Evolutionary conservation across 176 grass and related monocot species (phyloP).

Genomic region (Cymbopogon citratus): DNA sequence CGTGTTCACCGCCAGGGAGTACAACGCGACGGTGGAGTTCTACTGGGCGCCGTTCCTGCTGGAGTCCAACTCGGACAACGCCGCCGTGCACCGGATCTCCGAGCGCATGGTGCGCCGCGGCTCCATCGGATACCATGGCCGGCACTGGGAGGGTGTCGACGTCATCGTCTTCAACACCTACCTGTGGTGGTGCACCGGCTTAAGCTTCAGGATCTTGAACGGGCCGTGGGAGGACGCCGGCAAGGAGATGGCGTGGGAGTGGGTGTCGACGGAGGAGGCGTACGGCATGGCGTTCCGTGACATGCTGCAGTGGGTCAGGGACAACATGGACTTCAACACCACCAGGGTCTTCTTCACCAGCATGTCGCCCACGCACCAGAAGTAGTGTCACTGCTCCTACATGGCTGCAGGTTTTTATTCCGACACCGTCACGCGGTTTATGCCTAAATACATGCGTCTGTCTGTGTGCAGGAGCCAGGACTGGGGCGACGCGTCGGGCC

Average conservation of each 20-base stretch:
- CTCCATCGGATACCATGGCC: slow-evolving; percentile 63
- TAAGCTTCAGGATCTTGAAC: slow-evolving; percentile 61
- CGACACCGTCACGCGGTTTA: too few species aligned
- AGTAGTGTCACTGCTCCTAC: slow-evolving; percentile 11
- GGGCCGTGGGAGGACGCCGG: slow-evolving; percentile 40
- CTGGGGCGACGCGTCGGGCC: slow-evolving; percentile 48
- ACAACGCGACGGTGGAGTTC: slow-evolving; percentile 80
- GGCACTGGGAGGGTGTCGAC: slow-evolving; percentile 54
- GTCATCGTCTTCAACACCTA: slow-evolving; percentile 82
- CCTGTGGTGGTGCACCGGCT: slow-evolving; percentile 91
- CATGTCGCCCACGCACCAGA: slow-evolving; percentile 79
- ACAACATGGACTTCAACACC: slow-evolving; percentile 60
- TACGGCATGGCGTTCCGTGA: slow-evolving; percentile 62
- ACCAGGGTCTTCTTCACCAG: slow-evolving; percentile 82
- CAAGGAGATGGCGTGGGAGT: slow-evolving; percentile 37
- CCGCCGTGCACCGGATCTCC: slow-evolving; percentile 46
- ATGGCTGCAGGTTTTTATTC: not conserved
- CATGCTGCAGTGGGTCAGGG: slow-evolving; percentile 67
- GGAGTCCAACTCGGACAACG: slow-evolving; percentile 73
- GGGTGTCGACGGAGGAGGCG: slow-evolving; percentile 71
- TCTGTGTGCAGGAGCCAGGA: slow-evolving; percentile 72
- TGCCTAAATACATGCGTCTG: too few species aligned
- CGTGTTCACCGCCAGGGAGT: slow-evolving; percentile 50
- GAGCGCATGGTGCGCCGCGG: slow-evolving; percentile 57
- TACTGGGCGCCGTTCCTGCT: slow-evolving; percentile 96